These are phyloP conservation scores for Microcyclosporella mali DNA, from an alignment of 2,329 filamentous ascomycete genomes.

Conservation along the genomic window DNA sequence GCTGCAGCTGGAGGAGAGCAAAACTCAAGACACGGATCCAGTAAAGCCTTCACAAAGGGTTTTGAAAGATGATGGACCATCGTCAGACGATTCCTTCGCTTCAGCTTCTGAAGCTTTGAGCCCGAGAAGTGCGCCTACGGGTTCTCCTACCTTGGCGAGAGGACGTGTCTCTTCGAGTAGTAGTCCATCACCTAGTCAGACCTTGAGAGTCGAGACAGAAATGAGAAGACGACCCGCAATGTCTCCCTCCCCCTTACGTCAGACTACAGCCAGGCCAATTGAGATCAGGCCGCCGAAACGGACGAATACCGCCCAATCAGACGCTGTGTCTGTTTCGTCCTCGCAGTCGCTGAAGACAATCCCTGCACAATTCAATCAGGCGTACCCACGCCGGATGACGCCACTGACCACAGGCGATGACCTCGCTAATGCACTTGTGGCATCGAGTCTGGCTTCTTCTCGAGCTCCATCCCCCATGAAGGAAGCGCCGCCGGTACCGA, in stretches of 20 bases:
- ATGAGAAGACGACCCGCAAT: constrained; percentile 10
- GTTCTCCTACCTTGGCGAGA: constrained; percentile 2
- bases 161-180: not conserved
- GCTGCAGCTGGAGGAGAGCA: constrained; percentile 20
- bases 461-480: constrained; percentile 35
- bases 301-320: constrained; percentile 14
- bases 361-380: constrained; percentile 29
- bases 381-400: constrained; percentile 34
- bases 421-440: constrained; percentile 68
- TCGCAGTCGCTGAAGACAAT: constrained; percentile 24
- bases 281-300: constrained; percentile 8
- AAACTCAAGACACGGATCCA: constrained; percentile 4
- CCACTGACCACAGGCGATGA: constrained; percentile 55
- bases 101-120: constrained; percentile 19
- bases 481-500: constrained; percentile 36
- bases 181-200: constrained; percentile 13
- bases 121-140: constrained; percentile 8
- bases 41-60: not conserved
- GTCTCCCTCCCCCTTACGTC: constrained; percentile 14
- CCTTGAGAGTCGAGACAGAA: constrained; percentile 9
- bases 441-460: constrained; percentile 62
- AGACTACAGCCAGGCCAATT: constrained; percentile 13
- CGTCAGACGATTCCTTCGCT: constrained; percentile 19
- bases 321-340: constrained; percentile 18
- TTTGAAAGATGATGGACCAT: constrained; percentile 1